A percentile compares a stretch with the other conserved stretches of the same genome.
Evolutionary conservation across 768 basidiomycete species (phyloP).

Genomic region (Strobilomyces echinocephalus): DNA sequence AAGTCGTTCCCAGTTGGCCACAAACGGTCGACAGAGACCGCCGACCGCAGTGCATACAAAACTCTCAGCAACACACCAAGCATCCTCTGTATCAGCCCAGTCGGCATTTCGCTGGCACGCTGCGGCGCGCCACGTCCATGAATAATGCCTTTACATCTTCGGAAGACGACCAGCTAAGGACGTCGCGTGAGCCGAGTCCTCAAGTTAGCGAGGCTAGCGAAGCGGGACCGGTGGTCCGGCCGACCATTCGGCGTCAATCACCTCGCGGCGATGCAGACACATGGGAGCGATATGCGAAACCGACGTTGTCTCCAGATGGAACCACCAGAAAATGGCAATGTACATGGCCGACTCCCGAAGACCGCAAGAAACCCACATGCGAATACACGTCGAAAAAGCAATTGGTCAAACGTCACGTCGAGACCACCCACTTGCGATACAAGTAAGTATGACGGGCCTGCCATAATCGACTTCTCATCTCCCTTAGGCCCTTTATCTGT

Average conservation of each 20-base stretch:
- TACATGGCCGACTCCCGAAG: conserved; percentile 36
- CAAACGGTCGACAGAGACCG: conserved; percentile 18
- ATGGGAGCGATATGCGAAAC: conserved; percentile 34
- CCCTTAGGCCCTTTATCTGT: conserved; percentile 47
- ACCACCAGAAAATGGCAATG: conserved; percentile 37
- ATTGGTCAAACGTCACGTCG: conserved; percentile 64
- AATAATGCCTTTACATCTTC: conserved; percentile 22
- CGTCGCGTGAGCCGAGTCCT: conserved; percentile 29
- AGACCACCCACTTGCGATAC: conserved; percentile 55
- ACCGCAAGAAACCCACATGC: conserved; percentile 33
- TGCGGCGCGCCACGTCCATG: conserved; percentile 15
- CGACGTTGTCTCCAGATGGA: conserved; percentile 31
- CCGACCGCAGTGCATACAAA: conserved; percentile 7
- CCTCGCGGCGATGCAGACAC: conserved; percentile 26
- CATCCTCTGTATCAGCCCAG: conserved; percentile 1
- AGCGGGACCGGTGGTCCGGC: conserved; percentile 13
- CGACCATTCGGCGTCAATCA: conserved; percentile 20
- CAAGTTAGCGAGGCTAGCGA: conserved; percentile 32
- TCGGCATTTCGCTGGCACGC: conserved; percentile 6
- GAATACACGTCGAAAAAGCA: conserved; percentile 53
- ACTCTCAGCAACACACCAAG: conserved; percentile 12
- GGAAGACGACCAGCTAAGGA: conserved; percentile 27
- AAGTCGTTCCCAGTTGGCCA: conserved; percentile 18
- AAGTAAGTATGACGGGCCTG: conserved; percentile 40
- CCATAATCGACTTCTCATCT: conserved; percentile 12